Evolutionary conservation across 1,284 basidiomycete species (phyloP).

Genomic region (Trametes hirsuta): DNA sequence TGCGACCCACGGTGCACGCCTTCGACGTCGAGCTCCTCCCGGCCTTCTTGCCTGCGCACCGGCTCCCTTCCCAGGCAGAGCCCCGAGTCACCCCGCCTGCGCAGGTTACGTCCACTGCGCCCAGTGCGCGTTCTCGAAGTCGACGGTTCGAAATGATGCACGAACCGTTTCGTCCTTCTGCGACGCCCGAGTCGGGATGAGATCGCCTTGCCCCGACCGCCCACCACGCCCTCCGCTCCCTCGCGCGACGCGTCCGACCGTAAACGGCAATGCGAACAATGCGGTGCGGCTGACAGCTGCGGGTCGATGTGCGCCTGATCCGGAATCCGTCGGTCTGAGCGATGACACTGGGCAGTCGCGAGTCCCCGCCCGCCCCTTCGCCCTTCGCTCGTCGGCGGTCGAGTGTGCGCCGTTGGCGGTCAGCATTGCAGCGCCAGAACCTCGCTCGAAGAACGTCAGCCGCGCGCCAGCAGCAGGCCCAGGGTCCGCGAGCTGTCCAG

Average conservation of each 20-base stretch:
- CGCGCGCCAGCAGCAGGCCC: no score
- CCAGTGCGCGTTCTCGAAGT: not conserved
- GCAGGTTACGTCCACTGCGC: not conserved
- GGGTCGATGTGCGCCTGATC: not conserved
- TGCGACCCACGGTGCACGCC: not conserved
- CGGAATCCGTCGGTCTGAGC: not conserved
- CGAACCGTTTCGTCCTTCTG: not conserved
- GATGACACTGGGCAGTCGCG: not conserved
- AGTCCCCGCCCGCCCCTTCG: no score
- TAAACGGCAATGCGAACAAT: not conserved
- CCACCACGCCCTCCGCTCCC: not conserved
- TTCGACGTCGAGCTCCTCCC: not conserved
- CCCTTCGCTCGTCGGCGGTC: no score
- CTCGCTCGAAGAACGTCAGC: no score
- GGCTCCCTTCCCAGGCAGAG: not conserved
- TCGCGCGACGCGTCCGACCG: slow-evolving; percentile 2
- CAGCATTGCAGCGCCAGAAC: no score
- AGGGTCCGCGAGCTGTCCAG: no score
- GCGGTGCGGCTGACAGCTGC: not conserved
- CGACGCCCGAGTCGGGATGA: not conserved
- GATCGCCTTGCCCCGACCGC: not conserved
- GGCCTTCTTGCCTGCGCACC: not conserved
- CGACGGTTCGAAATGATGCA: not conserved
- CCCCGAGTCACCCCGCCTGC: slow-evolving; percentile 1
- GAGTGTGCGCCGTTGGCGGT: not conserved